Percentiles rank a stretch among this genome's conserved stretches.
phyloP scores from a whole-genome alignment of 495 filamentous ascomycete genomes.

The Tuber umbilicatum region DNA sequence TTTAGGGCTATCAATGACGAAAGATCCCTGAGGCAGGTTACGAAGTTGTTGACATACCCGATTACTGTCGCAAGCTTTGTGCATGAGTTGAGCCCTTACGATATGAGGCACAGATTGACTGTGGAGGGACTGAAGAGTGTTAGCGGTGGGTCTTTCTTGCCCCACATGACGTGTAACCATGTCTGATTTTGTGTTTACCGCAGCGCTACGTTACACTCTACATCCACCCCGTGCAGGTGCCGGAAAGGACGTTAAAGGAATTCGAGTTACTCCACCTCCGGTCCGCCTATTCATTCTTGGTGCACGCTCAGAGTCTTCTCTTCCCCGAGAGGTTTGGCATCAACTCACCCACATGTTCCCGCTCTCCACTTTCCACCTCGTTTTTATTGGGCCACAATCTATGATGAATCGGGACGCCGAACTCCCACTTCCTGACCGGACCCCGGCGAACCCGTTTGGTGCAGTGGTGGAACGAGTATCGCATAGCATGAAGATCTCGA shows the following conservation, averaged over 20 bases:
- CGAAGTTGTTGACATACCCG: conserved; percentile 86
- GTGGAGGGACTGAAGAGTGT: conserved; percentile 85
- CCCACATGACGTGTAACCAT: neutral
- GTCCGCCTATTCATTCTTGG: conserved; percentile 90
- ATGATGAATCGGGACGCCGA: conserved; percentile 86
- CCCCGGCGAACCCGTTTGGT: conserved; percentile 79
- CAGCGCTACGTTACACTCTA: conserved; percentile 85
- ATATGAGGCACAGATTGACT: conserved; percentile 67
- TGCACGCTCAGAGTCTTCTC: conserved; percentile 89
- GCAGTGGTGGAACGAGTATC: conserved; percentile 81
- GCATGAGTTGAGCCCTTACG: conserved; percentile 90
- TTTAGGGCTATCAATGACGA: conserved; percentile 85
- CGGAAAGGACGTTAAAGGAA: conserved; percentile 64
- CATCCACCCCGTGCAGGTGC: conserved; percentile 78
- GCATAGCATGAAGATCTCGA: conserved; percentile 85
- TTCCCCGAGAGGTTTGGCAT: conserved; percentile 88
- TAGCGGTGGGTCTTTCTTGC: conserved; percentile 57
- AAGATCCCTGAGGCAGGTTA: conserved; percentile 80
- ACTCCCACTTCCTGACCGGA: conserved; percentile 80
- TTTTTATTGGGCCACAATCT: conserved; percentile 93
- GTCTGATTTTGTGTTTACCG: neutral
- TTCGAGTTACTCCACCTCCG: conserved; percentile 75
- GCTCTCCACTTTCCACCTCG: conserved; percentile 66
- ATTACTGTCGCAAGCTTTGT: conserved; percentile 82
- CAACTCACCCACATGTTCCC: conserved; percentile 90